Evolutionary conservation across 1,284 basidiomycete genomes (phyloP).

Genomic region (Ganoderma boninense): DNA sequence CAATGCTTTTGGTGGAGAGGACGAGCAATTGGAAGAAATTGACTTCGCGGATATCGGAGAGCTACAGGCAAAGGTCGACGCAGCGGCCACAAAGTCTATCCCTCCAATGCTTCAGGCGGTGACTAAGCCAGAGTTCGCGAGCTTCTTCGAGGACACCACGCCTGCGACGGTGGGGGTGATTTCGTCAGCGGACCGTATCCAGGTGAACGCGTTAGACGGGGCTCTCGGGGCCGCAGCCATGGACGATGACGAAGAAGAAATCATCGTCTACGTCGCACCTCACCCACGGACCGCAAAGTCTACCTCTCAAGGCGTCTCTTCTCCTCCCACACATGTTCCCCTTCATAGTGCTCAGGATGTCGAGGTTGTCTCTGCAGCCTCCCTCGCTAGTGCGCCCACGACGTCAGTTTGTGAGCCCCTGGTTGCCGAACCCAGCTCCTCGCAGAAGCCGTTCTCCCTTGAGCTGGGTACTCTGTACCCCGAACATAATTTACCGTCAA

Average conservation of each 20-base stretch:
- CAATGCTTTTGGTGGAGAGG: conserved; percentile 40
- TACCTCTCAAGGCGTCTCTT: not conserved
- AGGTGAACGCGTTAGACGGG: conserved; percentile 27
- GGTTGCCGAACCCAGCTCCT: conserved; percentile 35
- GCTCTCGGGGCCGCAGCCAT: conserved; percentile 29
- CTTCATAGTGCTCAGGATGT: conserved; percentile 42
- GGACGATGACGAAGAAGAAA: conserved; percentile 46
- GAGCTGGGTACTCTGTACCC: conserved; percentile 26
- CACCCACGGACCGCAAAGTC: conserved; percentile 42
- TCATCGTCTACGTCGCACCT: conserved; percentile 52
- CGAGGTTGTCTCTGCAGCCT: conserved; percentile 5
- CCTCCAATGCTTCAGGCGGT: conserved; percentile 29
- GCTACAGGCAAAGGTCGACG: conserved; percentile 49
- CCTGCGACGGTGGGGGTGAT: conserved; percentile 26
- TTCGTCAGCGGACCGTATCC: conserved; percentile 8
- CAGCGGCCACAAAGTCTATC: conserved; percentile 29
- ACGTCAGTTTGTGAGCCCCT: conserved; percentile 29
- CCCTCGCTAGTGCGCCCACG: not conserved
- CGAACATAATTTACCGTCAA: conserved; percentile 3
- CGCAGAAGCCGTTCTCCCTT: conserved; percentile 8
- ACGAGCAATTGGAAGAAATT: conserved; percentile 64
- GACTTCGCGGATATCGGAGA: conserved; percentile 68
- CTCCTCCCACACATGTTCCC: conserved; percentile 22
- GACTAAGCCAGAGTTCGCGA: conserved; percentile 48
- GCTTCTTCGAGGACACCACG: conserved; percentile 44